Base-by-base conservation (phyloP, 2,329 filamentous ascomycete species). In the Claviceps fusiformis region DNA sequence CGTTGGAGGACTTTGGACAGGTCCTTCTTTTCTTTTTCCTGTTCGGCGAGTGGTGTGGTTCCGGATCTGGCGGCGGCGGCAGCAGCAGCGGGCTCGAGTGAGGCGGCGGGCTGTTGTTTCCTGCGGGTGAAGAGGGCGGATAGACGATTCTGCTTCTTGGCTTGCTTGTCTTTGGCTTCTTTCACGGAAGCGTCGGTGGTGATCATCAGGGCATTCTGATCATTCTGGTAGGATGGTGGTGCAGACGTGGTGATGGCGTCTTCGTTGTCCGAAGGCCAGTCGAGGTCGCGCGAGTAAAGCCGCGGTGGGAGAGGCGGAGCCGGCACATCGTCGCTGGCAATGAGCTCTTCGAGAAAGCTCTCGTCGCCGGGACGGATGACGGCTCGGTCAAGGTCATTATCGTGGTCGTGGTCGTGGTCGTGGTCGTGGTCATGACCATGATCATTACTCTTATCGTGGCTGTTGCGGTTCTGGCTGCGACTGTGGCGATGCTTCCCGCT, bases 1-100 rank as follows among this genome's bases (percentile, higher is more conserved):
- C 87, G 81, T 64, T 95, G 87, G 33, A 98, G 84, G 27, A 95
- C 82, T 35, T 81, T 78, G 44, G 81, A 81, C 57, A 97, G 81
- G 62, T 96, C 93, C 64, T 89, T 83, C 61, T 69, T 71, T 69
- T 83, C 80, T 47, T 68, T 67, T 55, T 74, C 71, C 33, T 66
- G 78, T 66, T 69, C 75, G 55, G 59, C 71, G 58, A 61, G 47
- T 3, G 47, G n/a, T 3, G 17, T 33, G 15, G 27, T 31, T 7
- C 8, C 24, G 8, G 29, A 31, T 7, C 4, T 61, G 46, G 66
- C 64, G 47, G 73, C 69, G 52, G 65, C 64, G 47, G 73, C 71
- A 24, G 66, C 19, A 19, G 50, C 41, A 24, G 35, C 35, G n/a
- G 49, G 11, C n/a, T 13, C 17, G 48, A 54, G 66, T 6, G 52